Conservation (phyloP, 805 yeast species). For the Saccharomycodes ludwigii region DNA sequence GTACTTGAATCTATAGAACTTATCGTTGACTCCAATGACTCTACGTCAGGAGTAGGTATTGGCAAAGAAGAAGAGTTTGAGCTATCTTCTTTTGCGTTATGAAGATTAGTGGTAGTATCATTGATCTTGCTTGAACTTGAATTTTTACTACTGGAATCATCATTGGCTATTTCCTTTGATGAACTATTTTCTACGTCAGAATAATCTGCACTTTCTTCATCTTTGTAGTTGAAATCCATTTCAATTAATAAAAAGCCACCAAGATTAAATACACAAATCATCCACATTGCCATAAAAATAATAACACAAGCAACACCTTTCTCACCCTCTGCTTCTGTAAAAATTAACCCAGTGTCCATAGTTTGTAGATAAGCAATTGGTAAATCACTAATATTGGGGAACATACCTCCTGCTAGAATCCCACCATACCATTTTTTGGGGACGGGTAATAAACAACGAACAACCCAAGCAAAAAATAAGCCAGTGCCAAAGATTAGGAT, state of each 20-base stretch:
- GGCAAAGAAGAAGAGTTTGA: no score
- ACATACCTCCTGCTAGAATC: constrained; percentile 51
- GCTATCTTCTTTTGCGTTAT: no score
- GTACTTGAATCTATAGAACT: no score
- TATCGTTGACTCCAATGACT: no score
- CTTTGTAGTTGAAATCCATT: constrained; percentile 41
- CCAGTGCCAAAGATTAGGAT: constrained; percentile 41
- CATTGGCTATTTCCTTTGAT: constrained; percentile 4
- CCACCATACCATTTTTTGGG: constrained; percentile 69
- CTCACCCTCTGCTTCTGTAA: constrained; percentile 47
- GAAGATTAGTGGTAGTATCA: no score
- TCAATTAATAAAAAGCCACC: constrained; percentile 66
- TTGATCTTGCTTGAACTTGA: no score
- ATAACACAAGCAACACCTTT: constrained; percentile 78
- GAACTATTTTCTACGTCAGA: constrained; percentile 10
- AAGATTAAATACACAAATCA: constrained; percentile 54
- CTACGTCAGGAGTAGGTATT: no score
- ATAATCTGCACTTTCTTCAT: constrained; percentile 14
- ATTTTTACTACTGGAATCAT: no score
- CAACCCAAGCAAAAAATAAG: constrained; percentile 29
- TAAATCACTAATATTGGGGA: constrained; percentile 65
- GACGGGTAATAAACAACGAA: constrained; percentile 25
- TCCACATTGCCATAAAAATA: constrained; percentile 58
- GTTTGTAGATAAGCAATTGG: constrained; percentile 72
- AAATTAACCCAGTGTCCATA: constrained; percentile 45